Base-by-base conservation (phyloP, 2,329 filamentous ascomycete genomes). In the Metarhizium humberi region DNA sequence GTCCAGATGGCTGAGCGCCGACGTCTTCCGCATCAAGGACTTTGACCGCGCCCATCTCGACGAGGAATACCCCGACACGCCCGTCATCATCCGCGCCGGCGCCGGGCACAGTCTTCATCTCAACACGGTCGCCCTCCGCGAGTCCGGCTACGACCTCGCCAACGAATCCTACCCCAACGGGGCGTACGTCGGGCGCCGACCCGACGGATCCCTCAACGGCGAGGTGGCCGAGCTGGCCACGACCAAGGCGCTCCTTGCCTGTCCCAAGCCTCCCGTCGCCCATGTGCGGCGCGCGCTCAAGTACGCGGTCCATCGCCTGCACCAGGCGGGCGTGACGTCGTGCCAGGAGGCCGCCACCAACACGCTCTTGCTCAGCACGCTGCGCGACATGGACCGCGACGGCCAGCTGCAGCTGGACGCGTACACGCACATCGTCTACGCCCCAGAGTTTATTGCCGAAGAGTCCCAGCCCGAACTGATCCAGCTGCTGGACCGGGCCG, bases 301-400 rank as follows among this genome's bases (percentile, higher is more conserved):
- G 32, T 34, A 34, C 6, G 32, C 32, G 7, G 32, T 34, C 2
- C 32, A 34, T 7, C 32, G 32, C 6, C 45, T 54, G 13, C 45
- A 54, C 6, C 36, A n/a, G 6, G 45, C 52, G 3, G 52, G 52
- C 14, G 52, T 54, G 20, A 54, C 52, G 14, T 54, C 52, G 4
- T 54, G 52, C 34, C 52, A 54, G 20, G 52, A 50, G 34, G 52
- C 52, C 13, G 48, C 52, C 29, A 47, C 52, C 2, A 54, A 54
- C 20, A 54, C 32, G 20, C 34, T 36, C 4, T 30, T 54, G 32
- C 43, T 49, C 16, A 45, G 40, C 18, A 25, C 34, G 36, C 46
- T 49, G 10, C 32, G 32, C 6, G 30, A 50, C 5, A 32, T 54
- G 14, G 52, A 49, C 18, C 14, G 8, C 3, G n/a, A 50, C 10